These are phyloP conservation scores for Rhizophlyctis rosea DNA, from an alignment of 192 early-diverging fungal genomes.

Conservation along the genomic window DNA sequence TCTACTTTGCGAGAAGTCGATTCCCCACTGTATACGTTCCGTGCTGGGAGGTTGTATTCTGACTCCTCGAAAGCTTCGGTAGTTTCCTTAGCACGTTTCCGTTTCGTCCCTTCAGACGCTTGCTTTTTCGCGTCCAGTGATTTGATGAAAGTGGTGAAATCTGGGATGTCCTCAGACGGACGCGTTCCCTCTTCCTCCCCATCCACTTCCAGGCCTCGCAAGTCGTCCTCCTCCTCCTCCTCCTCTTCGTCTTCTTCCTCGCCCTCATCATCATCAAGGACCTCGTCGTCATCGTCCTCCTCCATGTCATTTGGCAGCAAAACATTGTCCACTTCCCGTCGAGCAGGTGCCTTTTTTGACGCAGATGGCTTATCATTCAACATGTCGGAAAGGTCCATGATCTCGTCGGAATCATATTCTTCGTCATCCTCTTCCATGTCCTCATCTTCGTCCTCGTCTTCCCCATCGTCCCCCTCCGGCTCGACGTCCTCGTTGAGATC, in stretches of 20 bases:
- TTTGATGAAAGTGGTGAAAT: slow-evolving; percentile 43
- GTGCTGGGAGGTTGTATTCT: slow-evolving; percentile 56
- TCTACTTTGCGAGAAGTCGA: slow-evolving; percentile 61
- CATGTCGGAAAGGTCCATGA: slow-evolving; percentile 65
- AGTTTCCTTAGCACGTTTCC: slow-evolving; percentile 50
- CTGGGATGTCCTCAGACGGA: slow-evolving; percentile 17
- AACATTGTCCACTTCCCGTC: slow-evolving; percentile 10
- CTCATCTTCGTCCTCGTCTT: slow-evolving; percentile 33
- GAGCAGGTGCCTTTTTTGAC: slow-evolving; percentile 20
- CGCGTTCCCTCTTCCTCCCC: slow-evolving; percentile 39
- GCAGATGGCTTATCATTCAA: slow-evolving; percentile 36
- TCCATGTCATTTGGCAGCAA: background rate
- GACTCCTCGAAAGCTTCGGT: slow-evolving; percentile 72
- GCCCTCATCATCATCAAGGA: slow-evolving; percentile 17
- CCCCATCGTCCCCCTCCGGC: slow-evolving; percentile 31
- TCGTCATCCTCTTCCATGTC: slow-evolving; percentile 42
- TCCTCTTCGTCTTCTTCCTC: slow-evolving; percentile 26
- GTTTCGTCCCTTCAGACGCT: slow-evolving; percentile 40
- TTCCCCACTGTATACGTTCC: slow-evolving; percentile 25
- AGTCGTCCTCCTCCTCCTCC: slow-evolving; percentile 42
- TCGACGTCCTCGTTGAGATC: slow-evolving; percentile 5
- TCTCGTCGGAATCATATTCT: slow-evolving; percentile 47
- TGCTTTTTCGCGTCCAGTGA: slow-evolving; percentile 59
- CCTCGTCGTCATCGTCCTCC: slow-evolving; percentile 14
- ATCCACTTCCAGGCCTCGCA: slow-evolving; percentile 28